Evolutionary conservation across 495 filamentous ascomycete genomes (phyloP).

Genomic region (Extremus antarcticus): DNA sequence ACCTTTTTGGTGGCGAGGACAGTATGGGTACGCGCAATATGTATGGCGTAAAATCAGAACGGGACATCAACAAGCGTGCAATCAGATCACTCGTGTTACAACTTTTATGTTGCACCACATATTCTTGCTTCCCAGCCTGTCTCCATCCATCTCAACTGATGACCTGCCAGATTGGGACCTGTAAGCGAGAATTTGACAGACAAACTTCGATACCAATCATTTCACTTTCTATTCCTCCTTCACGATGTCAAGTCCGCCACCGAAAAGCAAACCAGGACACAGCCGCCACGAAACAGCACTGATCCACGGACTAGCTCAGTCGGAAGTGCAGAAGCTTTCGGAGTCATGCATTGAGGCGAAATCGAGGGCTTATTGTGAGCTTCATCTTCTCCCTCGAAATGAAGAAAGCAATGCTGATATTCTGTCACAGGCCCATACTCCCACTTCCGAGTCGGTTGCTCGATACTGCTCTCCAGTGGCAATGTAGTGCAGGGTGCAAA

Average conservation of each 20-base stretch:
- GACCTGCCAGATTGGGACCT: too few species aligned
- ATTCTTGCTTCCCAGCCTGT: too few species aligned
- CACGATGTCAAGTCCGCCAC: constrained; percentile 8
- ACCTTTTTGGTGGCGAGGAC: too few species aligned
- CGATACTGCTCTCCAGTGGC: constrained; percentile 55
- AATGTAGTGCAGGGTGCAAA: constrained; percentile 58
- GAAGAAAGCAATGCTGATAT: background rate
- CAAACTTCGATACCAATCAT: too few species aligned
- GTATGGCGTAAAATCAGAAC: too few species aligned
- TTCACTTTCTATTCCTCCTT: background rate
- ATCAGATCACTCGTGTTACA: too few species aligned
- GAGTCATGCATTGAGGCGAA: constrained; percentile 54
- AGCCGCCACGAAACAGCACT: constrained; percentile 20
- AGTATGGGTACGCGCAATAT: too few species aligned
- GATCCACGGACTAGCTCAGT: constrained; percentile 41
- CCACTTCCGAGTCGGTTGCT: constrained; percentile 80
- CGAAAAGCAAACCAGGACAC: constrained; percentile 9
- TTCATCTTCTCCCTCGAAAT: background rate
- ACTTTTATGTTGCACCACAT: too few species aligned
- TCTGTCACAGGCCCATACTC: constrained; percentile 66
- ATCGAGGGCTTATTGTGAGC: constrained; percentile 61
- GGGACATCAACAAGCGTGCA: too few species aligned
- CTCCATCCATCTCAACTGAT: too few species aligned
- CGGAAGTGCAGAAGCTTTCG: constrained; percentile 52
- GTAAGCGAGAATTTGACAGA: too few species aligned